Base-by-base conservation (phyloP, 371 early-diverging fungal genomes). In the Mucor lusitanicus region DNA sequence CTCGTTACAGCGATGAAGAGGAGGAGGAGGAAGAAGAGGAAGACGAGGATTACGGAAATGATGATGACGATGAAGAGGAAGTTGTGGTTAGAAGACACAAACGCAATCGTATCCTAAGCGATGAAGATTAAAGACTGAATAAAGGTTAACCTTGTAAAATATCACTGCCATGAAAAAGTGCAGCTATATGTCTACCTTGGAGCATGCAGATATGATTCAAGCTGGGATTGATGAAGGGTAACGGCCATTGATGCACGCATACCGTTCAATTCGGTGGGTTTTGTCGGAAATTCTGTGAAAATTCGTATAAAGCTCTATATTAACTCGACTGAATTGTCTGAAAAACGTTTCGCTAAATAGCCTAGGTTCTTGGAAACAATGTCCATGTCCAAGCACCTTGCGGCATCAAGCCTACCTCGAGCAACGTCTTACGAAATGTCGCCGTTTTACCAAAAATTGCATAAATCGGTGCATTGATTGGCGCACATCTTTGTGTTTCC, bases 21-120 rank as follows among this genome's bases (percentile, higher is more conserved):
- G 78, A 76, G 11, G 78, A 76, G 11, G 71, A 72, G 5, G 54
- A 57, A 9, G 68, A 65, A 13, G 72, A 76, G 3, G 78, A 75
- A 9, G 79, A 79, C 3, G 59, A 64, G 21, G 71, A 71, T 13
- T 71, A 75, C 3, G 78, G 73, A 15, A 76, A 73, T 4, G 72
- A 74, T 1, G 79, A 71, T 32, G 80, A 80, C 12, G 79, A 76
- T 6, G 79, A 78, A 28, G 77, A 77, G 15, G 72, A 70, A 19
- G 59, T 71, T 40, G 66, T 77, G 3, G 65, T 67, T 55, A 64
- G 74, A 57, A 70, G 75, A 67, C 65, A 68, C 64, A 81, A 71
- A 56, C 73, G 74, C 39, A 65, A 61, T 37, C 71, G 64, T 53
- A 50, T 77, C 17, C 42, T 67, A 25, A 72, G 72, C 59, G 76